Evolutionary conservation across 768 basidiomycete species (phyloP), one percentile per base, ranked within the genome.

Genomic region (Fomitopsis serialis): DNA sequence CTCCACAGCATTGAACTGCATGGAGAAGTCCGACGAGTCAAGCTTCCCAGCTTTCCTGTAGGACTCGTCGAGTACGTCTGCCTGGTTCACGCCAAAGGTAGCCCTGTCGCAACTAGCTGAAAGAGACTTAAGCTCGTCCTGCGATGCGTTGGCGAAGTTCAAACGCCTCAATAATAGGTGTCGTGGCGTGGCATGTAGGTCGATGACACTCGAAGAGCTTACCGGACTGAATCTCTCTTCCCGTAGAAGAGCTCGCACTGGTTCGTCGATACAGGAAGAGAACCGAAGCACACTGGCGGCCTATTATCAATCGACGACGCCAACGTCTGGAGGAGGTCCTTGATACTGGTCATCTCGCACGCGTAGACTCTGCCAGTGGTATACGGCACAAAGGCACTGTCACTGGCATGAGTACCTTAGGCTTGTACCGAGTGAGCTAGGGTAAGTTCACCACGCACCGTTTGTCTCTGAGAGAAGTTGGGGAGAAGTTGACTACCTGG

Each of bases 11-110:
- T 61, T 42, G 42, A 67, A 54, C 8, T 50, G 53, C 11, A 48
- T 32, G 13, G 59, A 15, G 54, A 67, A 67, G 40, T 53, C 36
- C 0, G 19, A 29, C 2, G 27, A 24, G 52, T 67, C 66, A 19
- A 67, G 46, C 52, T 67, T 67, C 0, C 61, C 62, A 1, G 64
- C 64, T 44, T 58, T 63, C 4, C 64, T 56, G 40, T 66, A 65
- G 0, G 60, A 52, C 42, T 63, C 62, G 36, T 65, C 62, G 2
- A 60, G 53, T 1, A 66, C 57, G 36, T 57, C 58, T 37, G 57
- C 19, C 5, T 59, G 21, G 42, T 54, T 45, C 13, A 45, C 19
- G 1, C 65, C 63, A 34, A 66, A 65, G 0, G 59, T 53, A 2
- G 65, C 65, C 2, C 54, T 40, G 5, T 65, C 53, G 35, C 66